Conservation (phyloP, 768 basidiomycete genomes). For the Sarcomyxa edulis region DNA sequence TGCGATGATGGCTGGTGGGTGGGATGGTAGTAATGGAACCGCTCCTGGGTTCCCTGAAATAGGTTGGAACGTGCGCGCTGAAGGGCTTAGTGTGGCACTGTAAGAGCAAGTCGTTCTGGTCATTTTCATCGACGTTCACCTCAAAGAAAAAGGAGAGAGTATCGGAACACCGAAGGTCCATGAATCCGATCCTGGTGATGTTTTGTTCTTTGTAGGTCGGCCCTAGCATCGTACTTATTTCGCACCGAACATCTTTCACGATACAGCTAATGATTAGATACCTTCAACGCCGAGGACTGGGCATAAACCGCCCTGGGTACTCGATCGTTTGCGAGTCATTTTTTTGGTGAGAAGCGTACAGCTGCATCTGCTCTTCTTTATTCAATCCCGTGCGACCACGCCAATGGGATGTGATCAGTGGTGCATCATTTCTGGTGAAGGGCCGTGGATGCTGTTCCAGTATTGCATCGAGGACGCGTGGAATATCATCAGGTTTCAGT, state of each 20-base stretch:
- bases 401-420: conserved; percentile 45
- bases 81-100: conserved; percentile 29
- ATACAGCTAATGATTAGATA: no score
- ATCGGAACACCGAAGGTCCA: no score
- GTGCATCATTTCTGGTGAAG: conserved; percentile 20
- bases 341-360: conserved; percentile 8
- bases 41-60: conserved; percentile 35
- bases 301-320: no score
- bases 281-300: no score
- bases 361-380: conserved; percentile 39
- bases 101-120: conserved; percentile 9
- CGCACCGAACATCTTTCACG: no score
- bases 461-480: conserved; percentile 44
- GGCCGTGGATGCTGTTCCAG: conserved; percentile 24
- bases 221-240: no score
- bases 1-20: conserved; percentile 56
- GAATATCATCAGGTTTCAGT: conserved; percentile 52
- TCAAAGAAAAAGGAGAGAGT: no score
- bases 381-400: conserved; percentile 50
- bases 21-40: conserved; percentile 38
- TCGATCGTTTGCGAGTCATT: no score
- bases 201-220: no score
- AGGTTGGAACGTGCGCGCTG: conserved; percentile 32
- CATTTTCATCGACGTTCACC: neutral
- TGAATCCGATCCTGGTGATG: no score